Base-by-base conservation (phyloP, 176 grass and related monocot genomes). In the Carex parvula region DNA sequence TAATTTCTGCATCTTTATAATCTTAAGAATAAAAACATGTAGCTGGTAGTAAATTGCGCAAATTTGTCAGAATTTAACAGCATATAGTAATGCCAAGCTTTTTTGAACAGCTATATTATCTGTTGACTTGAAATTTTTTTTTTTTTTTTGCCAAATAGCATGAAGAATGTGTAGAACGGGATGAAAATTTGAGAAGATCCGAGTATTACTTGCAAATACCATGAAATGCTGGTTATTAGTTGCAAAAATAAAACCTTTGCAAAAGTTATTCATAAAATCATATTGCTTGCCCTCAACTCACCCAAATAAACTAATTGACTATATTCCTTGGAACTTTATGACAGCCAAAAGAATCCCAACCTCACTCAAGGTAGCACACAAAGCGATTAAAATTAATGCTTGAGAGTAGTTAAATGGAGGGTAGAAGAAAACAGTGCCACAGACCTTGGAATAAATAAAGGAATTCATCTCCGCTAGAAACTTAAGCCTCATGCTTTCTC, bases 361-460 rank as follows among this genome's bases (percentile, higher is more conserved):
- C 39, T 71, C 37, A 71, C 18, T 71, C 68, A 42, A 71, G 32
- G 22, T 64, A 64, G 61, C 26, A 68, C 30, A 68, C 12, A 68
- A 68, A 32, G 24, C 24, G 30, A 65, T 3, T n/a, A 42, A 42
- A 75, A 75, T 53, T 5, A 50, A 2, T 53, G 20, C 35, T 29
- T 11, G 13, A 42, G 14, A 42, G 20, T 21, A 16, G 14, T 37
- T 7, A 26, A 81, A 35, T 46, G 41, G 56, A 79, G 33, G 14
- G 39, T 30, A 6, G 35, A 63, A 22, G 3, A 41, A 55, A 63
- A 18, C 0, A 48, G 6, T 46, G 59, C 20, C 3, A 79, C 41
- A 30, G 8, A 82, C 80, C 78, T 89, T 85, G 61, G 44, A 82
- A 3, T 57, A 59, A 54, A 89, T 83, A 64, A 77, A 46, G 12